These are phyloP conservation scores for Furcasterigmium furcatum DNA, from an alignment of 2,329 filamentous ascomycete genomes.

Conservation along the genomic window DNA sequence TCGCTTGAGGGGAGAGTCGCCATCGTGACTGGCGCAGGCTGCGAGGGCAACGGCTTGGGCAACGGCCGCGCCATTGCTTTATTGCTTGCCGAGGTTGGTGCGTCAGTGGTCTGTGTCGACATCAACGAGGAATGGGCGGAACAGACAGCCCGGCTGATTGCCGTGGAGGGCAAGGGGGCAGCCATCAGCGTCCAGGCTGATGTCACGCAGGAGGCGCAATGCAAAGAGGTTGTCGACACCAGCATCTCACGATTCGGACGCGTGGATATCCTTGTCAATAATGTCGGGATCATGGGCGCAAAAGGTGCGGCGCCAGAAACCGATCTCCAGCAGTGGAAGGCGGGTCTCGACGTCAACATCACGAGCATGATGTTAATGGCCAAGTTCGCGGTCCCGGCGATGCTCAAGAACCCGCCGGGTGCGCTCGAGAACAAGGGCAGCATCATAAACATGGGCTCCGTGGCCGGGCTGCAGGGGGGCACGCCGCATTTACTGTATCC, in stretches of 20 bases:
- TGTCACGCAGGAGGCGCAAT: slow-evolving; percentile 52
- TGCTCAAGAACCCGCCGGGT: slow-evolving; percentile 43
- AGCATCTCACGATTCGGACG: slow-evolving; percentile 48
- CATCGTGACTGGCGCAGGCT: too few relatives aligned
- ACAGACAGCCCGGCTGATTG: slow-evolving; percentile 34
- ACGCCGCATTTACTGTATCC: slow-evolving; percentile 35
- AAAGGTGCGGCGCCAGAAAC: slow-evolving; percentile 57
- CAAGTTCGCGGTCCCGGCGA: slow-evolving; percentile 12
- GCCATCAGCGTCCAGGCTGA: slow-evolving; percentile 48
- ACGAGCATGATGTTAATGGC: slow-evolving; percentile 14
- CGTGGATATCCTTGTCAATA: slow-evolving; percentile 62
- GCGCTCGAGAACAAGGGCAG: slow-evolving; percentile 41
- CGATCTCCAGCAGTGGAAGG: slow-evolving; percentile 55
- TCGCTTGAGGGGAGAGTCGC: too few relatives aligned
- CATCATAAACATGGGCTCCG: slow-evolving; percentile 61
- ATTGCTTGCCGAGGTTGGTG: slow-evolving; percentile 56
- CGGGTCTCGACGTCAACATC: slow-evolving; percentile 43
- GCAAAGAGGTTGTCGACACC: slow-evolving; percentile 33
- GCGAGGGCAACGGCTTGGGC: slow-evolving; percentile 34
- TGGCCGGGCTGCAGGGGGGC: slow-evolving; percentile 49
- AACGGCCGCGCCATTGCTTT: slow-evolving; percentile 58
- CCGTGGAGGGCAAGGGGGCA: too few relatives aligned
- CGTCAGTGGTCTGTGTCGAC: slow-evolving; percentile 57
- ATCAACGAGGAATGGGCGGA: slow-evolving; percentile 44
- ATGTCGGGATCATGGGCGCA: slow-evolving; percentile 59